Percentiles rank a stretch among this genome's conserved stretches.
Conservation (phyloP, 2,329 filamentous ascomycete species). For the Pseudogymnoascus destructans region DNA sequence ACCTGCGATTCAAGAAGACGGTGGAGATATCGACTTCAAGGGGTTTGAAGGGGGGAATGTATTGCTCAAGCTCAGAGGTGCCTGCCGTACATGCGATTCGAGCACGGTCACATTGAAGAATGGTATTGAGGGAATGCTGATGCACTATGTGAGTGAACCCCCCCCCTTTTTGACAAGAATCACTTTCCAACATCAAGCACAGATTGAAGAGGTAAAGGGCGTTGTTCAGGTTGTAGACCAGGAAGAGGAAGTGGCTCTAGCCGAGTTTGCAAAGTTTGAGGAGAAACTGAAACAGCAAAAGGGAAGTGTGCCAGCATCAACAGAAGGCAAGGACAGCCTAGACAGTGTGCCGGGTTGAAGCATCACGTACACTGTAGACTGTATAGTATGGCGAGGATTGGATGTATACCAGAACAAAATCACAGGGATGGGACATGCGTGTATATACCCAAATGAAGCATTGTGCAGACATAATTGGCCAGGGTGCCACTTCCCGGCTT, state of each 20-base stretch:
- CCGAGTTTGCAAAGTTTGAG: constrained; percentile 90
- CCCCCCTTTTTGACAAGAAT: not conserved
- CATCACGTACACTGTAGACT: not conserved
- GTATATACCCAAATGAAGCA: constrained; percentile 3
- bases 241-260: constrained; percentile 76
- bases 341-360: constrained; percentile 1
- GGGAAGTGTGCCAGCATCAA: constrained; percentile 20
- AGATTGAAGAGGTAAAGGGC: constrained; percentile 92
- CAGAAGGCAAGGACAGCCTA: constrained; percentile 9
- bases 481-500: not conserved
- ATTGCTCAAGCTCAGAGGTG: constrained; percentile 75
- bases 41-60: constrained; percentile 82
- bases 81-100: constrained; percentile 90
- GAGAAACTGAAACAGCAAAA: constrained; percentile 59
- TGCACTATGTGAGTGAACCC: constrained; percentile 65
- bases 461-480: constrained; percentile 1
- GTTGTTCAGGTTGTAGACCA: constrained; percentile 83
- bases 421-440: not conserved
- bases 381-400: not conserved
- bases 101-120: constrained; percentile 96
- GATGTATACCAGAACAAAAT: not conserved
- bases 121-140: constrained; percentile 96
- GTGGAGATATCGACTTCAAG: constrained; percentile 89
- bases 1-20: constrained; percentile 93
- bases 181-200: constrained; percentile 14